Percentiles rank a stretch among this genome's conserved stretches.
phyloP scores from a whole-genome alignment of 345 rosid species.

The Aurinia saxatilis region DNA sequence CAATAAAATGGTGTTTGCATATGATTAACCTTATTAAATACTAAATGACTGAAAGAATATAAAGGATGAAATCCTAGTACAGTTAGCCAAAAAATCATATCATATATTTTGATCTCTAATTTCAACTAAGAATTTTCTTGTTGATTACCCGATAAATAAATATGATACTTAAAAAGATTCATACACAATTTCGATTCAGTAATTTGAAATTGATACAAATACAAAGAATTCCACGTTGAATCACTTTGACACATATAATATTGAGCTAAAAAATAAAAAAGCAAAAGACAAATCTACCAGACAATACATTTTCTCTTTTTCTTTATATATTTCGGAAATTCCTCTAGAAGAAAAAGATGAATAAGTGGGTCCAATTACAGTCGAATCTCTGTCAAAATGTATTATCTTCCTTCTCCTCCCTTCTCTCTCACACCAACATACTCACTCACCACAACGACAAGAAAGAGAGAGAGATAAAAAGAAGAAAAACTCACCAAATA shows the following conservation, averaged over 20 bases:
- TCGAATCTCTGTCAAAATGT: conserved; percentile 28
- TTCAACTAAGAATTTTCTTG: no score
- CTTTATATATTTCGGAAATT: background rate
- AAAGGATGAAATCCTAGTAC: no score
- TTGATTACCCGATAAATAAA: no score
- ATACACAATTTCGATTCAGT: no score
- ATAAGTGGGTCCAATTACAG: conserved; percentile 22
- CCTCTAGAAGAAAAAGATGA: conserved; percentile 7
- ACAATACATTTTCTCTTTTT: background rate
- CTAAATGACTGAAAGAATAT: no score
- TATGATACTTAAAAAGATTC: no score
- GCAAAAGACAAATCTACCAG: conserved; percentile 27
- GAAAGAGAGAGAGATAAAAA: background rate
- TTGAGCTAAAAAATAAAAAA: conserved; percentile 14
- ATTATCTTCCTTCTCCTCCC: conserved; percentile 32
- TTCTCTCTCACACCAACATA: conserved; percentile 25
- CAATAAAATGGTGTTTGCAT: no score
- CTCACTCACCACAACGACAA: conserved; percentile 23
- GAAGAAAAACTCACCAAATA: conserved; percentile 20
- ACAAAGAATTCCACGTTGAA: background rate
- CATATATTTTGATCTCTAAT: no score
- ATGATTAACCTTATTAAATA: no score
- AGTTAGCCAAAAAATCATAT: no score
- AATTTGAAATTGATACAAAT: no score
- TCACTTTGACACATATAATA: conserved; percentile 19